Conservation (phyloP, 768 basidiomycete species). For the Russula sp. region DNA sequence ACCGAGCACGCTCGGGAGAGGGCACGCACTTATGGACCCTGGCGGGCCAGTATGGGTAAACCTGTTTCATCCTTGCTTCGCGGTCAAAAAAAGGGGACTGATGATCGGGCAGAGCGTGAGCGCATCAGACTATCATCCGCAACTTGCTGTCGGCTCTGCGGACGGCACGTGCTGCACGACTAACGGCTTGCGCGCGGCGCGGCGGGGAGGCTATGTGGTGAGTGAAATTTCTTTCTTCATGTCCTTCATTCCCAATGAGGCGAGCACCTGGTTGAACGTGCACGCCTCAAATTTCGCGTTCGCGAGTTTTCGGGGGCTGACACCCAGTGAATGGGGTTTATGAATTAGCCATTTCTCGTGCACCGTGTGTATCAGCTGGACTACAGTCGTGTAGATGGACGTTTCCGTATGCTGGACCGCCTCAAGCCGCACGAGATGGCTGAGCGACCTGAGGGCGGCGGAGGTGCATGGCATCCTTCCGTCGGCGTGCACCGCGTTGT, state of each 20-base stretch:
- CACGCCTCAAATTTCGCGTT: not conserved
- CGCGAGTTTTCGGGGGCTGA: not conserved
- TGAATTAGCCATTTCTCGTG: slow-evolving; percentile 58
- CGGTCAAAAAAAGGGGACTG: not conserved
- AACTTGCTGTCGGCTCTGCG: slow-evolving; percentile 71
- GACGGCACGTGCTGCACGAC: slow-evolving; percentile 79
- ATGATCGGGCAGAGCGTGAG: slow-evolving; percentile 46
- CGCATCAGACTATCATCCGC: slow-evolving; percentile 81
- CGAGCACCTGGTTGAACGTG: not conserved
- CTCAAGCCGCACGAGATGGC: slow-evolving; percentile 64
- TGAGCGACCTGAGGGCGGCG: slow-evolving; percentile 35
- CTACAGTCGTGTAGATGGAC: slow-evolving; percentile 64
- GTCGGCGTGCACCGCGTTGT: slow-evolving; percentile 68
- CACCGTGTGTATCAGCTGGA: slow-evolving; percentile 85
- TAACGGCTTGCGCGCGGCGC: slow-evolving; percentile 57
- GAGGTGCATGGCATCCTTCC: slow-evolving; percentile 70
- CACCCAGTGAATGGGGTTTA: no score
- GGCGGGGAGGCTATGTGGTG: slow-evolving; percentile 67
- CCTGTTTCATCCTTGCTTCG: slow-evolving; percentile 8
- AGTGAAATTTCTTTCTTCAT: slow-evolving; percentile 24
- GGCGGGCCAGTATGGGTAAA: slow-evolving; percentile 79
- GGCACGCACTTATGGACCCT: slow-evolving; percentile 65
- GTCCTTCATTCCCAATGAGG: not conserved
- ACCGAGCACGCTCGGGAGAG: slow-evolving; percentile 65
- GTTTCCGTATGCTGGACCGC: slow-evolving; percentile 84